These are phyloP conservation scores for Endoconidiophora laricicola DNA, from an alignment of 2,329 filamentous ascomycete species.

Conservation along the genomic window DNA sequence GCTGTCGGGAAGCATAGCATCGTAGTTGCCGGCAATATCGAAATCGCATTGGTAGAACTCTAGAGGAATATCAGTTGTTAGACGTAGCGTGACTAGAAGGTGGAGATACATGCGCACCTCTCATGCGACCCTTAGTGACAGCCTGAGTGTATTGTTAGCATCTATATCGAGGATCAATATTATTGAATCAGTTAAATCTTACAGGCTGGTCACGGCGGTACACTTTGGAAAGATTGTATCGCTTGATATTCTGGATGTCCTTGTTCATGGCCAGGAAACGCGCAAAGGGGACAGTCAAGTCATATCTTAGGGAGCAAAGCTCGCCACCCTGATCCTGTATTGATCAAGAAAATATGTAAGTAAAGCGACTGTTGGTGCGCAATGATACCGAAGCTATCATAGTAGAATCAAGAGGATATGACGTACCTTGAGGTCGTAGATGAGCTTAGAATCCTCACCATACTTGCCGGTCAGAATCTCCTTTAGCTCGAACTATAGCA, in stretches of 20 bases:
- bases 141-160: constrained; percentile 38
- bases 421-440: constrained; percentile 45
- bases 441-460: constrained; percentile 82
- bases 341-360: not conserved
- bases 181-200: not conserved
- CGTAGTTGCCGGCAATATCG: constrained; percentile 71
- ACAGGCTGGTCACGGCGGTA: constrained; percentile 28
- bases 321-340: constrained; percentile 76
- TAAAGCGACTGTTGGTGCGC: not conserved
- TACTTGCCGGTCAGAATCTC: constrained; percentile 83
- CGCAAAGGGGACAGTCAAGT: constrained; percentile 78
- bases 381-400: not conserved
- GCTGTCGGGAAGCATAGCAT: constrained; percentile 81
- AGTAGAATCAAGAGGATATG: not conserved
- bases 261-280: constrained; percentile 88
- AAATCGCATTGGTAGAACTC: constrained; percentile 98
- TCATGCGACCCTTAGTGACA: constrained; percentile 81
- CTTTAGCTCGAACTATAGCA: constrained; percentile 51
- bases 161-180: not conserved
- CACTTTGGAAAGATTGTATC: constrained; percentile 91
- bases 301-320: constrained; percentile 57
- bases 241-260: constrained; percentile 66
- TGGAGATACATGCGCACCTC: constrained; percentile 20
- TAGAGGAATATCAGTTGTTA: not conserved
- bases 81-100: not conserved